These are phyloP conservation scores for Arthrobotrys musiformis DNA, from an alignment of 2,329 filamentous ascomycete species.

Conservation along the genomic window DNA sequence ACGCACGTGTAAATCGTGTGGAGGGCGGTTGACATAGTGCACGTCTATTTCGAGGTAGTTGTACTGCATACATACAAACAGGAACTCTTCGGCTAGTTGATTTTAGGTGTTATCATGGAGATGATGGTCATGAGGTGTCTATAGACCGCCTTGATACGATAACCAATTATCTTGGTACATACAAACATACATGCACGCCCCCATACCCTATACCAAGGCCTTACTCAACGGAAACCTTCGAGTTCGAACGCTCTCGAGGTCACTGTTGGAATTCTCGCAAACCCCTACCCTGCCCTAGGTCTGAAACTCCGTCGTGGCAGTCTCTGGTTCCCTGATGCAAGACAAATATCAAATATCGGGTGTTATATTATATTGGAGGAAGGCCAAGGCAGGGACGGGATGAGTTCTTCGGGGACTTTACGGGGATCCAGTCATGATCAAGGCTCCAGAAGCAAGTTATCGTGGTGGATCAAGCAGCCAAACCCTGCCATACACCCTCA, in stretches of 20 bases:
- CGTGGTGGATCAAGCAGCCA: not conserved
- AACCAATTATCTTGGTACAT: not conserved
- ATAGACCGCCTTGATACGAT: not conserved
- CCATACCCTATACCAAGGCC: not conserved
- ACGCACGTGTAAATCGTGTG: conserved; percentile 1
- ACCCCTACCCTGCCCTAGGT: conserved; percentile 6
- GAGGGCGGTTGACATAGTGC: not conserved
- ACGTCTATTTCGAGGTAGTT: not conserved
- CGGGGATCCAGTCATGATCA: conserved; percentile 13
- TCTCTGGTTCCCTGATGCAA: conserved; percentile 36
- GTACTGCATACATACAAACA: not conserved
- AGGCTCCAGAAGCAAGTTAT: not conserved
- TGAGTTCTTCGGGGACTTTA: conserved; percentile 51
- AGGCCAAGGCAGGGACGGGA: conserved; percentile 38
- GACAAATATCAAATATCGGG: conserved; percentile 27
- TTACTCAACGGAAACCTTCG: not conserved
- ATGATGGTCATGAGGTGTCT: conserved; percentile 3
- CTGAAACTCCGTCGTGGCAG: conserved; percentile 33
- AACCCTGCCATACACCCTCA: not conserved
- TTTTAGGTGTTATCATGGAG: not conserved
- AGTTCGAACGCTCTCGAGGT: not conserved
- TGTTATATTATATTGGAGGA: conserved; percentile 16
- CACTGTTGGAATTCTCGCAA: not conserved
- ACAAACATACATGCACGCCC: not conserved
- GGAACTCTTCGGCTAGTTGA: conserved; percentile 3